These are phyloP conservation scores for Scedosporium minutisporum DNA, from an alignment of 2,329 filamentous ascomycete species.

Conservation along the genomic window DNA sequence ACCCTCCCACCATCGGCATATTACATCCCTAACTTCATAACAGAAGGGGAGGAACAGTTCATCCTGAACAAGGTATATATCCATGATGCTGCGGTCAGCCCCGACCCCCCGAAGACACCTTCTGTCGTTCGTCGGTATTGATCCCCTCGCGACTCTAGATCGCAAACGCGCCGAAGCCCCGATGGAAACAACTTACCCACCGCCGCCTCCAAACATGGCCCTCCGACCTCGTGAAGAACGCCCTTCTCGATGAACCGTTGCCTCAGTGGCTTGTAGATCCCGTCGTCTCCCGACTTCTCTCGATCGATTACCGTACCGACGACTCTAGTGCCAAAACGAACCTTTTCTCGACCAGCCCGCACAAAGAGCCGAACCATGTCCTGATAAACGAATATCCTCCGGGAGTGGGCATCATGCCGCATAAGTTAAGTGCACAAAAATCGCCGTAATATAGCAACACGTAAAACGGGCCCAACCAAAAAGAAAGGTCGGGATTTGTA, in stretches of 20 bases:
- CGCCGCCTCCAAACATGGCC: conserved; percentile 88
- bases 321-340: conserved; percentile 19
- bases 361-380: conserved; percentile 76
- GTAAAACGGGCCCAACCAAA: background rate
- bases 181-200: conserved; percentile 82
- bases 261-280: conserved; percentile 67
- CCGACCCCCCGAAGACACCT: background rate
- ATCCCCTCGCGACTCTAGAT: conserved; percentile 28
- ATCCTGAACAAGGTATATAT: conserved; percentile 59
- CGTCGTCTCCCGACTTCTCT: conserved; percentile 51
- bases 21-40: conserved; percentile 83
- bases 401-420: conserved; percentile 91
- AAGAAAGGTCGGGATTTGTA: background rate
- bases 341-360: conserved; percentile 57
- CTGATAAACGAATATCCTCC: conserved; percentile 86
- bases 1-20: conserved; percentile 57
- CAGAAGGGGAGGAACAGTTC: conserved; percentile 57
- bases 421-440: conserved; percentile 48
- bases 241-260: conserved; percentile 63
- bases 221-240: conserved; percentile 69
- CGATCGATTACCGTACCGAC: conserved; percentile 28
- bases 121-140: background rate
- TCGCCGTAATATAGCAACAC: conserved; percentile 7
- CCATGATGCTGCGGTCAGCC: background rate
- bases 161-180: conserved; percentile 55